phyloP scores from a whole-genome alignment of 2,329 filamentous ascomycete genomes.

The Sarocladium brachiariae region DNA sequence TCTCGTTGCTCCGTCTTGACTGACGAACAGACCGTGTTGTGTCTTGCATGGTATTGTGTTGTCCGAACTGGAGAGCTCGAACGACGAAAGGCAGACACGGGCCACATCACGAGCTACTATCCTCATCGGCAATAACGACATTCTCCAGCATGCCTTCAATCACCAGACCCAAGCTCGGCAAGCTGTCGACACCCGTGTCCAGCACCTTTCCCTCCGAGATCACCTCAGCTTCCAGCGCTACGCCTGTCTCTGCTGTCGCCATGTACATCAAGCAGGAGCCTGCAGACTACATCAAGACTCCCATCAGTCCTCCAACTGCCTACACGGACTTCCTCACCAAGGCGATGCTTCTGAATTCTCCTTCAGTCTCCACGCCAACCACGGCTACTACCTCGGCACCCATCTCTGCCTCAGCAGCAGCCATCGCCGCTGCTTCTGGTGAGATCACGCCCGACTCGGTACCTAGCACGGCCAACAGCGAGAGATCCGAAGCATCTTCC shows the following conservation, averaged over 20 bases:
- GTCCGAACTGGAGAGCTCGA: neutral
- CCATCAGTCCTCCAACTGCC: conserved; percentile 82
- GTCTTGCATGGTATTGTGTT: neutral
- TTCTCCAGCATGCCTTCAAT: conserved; percentile 38
- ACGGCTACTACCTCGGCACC: conserved; percentile 1
- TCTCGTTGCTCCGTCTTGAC: conserved; percentile 2
- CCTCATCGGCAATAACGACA: conserved; percentile 7
- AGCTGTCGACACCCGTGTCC: conserved; percentile 56
- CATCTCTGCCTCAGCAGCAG: conserved; percentile 2
- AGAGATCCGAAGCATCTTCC: conserved; percentile 49
- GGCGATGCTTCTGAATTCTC: conserved; percentile 68
- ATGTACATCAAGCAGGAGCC: conserved; percentile 35
- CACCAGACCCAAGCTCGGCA: conserved; percentile 52
- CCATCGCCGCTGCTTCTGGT: conserved; percentile 40
- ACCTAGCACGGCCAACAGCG: conserved; percentile 51
- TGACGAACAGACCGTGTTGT: neutral
- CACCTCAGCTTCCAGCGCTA: conserved; percentile 49
- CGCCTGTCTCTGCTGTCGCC: conserved; percentile 51
- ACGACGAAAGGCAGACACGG: neutral
- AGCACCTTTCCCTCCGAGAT: conserved; percentile 56
- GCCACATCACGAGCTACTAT: neutral
- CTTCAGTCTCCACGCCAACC: conserved; percentile 35
- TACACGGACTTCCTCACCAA: conserved; percentile 87
- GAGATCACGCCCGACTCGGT: conserved; percentile 41
- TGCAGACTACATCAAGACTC: conserved; percentile 65